phyloP scores from a whole-genome alignment of 2,329 filamentous ascomycete species.

The Fusarium sororula region DNA sequence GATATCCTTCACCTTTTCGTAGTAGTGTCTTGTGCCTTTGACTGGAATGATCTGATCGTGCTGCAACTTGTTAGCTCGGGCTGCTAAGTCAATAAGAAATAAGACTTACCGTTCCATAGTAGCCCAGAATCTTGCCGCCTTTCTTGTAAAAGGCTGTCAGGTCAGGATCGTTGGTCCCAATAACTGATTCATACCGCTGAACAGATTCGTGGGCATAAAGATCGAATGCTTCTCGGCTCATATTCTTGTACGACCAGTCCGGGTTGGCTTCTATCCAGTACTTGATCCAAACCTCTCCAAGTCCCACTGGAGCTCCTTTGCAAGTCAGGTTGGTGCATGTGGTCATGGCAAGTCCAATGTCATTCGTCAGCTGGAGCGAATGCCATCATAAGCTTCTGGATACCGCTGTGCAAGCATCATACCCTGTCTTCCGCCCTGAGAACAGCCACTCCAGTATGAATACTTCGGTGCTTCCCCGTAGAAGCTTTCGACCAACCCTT shows the following conservation, averaged over 20 bases:
- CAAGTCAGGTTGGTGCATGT: background rate
- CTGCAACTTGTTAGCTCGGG: constrained; percentile 2
- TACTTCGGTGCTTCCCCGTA: too few relatives aligned
- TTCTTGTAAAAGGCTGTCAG: constrained; percentile 11
- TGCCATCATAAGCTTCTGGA: too few relatives aligned
- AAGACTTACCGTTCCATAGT: constrained; percentile 18
- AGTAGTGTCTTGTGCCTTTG: constrained; percentile 40
- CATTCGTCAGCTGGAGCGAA: background rate
- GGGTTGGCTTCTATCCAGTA: background rate
- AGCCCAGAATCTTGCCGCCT: constrained; percentile 25
- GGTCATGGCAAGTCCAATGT: background rate
- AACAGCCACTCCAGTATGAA: too few relatives aligned
- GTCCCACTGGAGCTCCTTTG: too few relatives aligned
- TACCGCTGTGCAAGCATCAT: too few relatives aligned
- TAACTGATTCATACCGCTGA: background rate
- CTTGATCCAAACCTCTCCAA: background rate
- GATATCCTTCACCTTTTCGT: constrained; percentile 30
- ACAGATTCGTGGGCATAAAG: background rate
- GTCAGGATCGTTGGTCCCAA: constrained; percentile 10
- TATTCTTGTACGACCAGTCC: background rate
- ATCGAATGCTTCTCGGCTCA: background rate
- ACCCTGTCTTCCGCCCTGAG: too few relatives aligned
- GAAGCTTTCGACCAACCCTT: too few relatives aligned
- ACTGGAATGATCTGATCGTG: constrained; percentile 30
- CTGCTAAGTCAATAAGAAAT: background rate